Conservation (phyloP, 192 early-diverging fungal genomes). For the Kappamyces sp. region DNA sequence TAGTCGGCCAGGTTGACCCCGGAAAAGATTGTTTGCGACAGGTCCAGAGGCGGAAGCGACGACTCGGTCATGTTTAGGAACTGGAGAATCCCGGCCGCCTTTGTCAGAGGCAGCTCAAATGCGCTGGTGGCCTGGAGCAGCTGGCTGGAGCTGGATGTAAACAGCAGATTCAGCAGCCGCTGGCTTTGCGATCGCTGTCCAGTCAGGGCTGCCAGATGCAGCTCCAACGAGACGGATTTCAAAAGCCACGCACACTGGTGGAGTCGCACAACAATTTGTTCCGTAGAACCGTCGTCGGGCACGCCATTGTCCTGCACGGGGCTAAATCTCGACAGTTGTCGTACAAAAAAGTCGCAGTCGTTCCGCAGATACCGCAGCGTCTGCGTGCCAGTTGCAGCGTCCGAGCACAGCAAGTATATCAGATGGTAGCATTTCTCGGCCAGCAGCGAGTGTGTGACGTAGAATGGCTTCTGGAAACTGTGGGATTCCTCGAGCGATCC, state of each 20-base stretch:
- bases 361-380: constrained; percentile 78
- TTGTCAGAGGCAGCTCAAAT: constrained; percentile 62
- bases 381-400: constrained; percentile 56
- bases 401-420: constrained; percentile 73
- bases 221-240: constrained; percentile 78
- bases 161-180: constrained; percentile 44
- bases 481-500: not conserved
- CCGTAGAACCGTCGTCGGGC: not conserved
- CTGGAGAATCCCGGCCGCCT: constrained; percentile 68
- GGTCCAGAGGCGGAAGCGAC: constrained; percentile 33
- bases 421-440: constrained; percentile 86
- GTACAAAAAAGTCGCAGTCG: constrained; percentile 66
- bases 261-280: constrained; percentile 34
- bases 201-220: constrained; percentile 57
- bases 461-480: constrained; percentile 36
- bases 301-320: constrained; percentile 5
- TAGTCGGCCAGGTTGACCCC: constrained; percentile 23
- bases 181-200: constrained; percentile 37
- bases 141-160: constrained; percentile 19
- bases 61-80: constrained; percentile 55
- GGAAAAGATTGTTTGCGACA: constrained; percentile 15
- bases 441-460: constrained; percentile 65
- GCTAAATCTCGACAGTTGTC: constrained; percentile 25
- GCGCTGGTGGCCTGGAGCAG: not conserved
- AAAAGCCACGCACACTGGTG: constrained; percentile 88